Evolutionary conservation across 1,139 yeast genomes (phyloP), one percentile per base, ranked within the genome.

Genomic region (Geotrichum fermentans): DNA sequence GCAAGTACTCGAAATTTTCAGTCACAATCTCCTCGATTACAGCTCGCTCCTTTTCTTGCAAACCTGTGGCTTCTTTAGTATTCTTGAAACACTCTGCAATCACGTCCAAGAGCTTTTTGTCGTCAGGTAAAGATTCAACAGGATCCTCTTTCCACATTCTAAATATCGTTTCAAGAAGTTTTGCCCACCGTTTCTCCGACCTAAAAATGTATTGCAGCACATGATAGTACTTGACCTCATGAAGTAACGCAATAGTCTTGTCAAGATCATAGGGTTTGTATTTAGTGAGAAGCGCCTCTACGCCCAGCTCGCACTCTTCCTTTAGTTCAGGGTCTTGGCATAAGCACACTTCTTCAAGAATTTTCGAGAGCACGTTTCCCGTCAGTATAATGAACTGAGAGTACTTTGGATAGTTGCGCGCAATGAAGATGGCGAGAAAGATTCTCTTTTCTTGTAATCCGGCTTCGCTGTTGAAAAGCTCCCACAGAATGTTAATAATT

Each of bases 371-470:
- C 1, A 71, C 67, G 3, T 79, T 72, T 45, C 83, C 90, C 0
- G 90, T 78, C 1, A 88, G 67, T 37, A 86, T 71, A 13, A 89
- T 73, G 55, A 83, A 88, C 63, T 89, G 96, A 2, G 79, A 72
- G 61, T 83, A 89, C 62, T 88, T 88, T 2, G 96, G 82, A 54
- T 82, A 79, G 61, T 85, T 87, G 47, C 90, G 63, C 0, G 88
- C 85, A 28, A 89, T 68, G 59, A 89, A 89, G 5, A 86, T 75
- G 14, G 85, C 74, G 50, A 86, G 65, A 51, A 74, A 74, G 20
- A 61, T 58, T 16, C 58, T 39, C 21, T 40, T 47, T 10, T 47
- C 35, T 14, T 36, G 33, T 13, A 49, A 35, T 13, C 51, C 47
- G 21, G 56, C 78, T 77, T 32, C 51, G 47, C 3, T 67, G 5